Evolutionary conservation across 73 alveolate species (phyloP), one percentile per base, ranked within the genome.

Genomic region (Paramecium bursaria): DNA sequence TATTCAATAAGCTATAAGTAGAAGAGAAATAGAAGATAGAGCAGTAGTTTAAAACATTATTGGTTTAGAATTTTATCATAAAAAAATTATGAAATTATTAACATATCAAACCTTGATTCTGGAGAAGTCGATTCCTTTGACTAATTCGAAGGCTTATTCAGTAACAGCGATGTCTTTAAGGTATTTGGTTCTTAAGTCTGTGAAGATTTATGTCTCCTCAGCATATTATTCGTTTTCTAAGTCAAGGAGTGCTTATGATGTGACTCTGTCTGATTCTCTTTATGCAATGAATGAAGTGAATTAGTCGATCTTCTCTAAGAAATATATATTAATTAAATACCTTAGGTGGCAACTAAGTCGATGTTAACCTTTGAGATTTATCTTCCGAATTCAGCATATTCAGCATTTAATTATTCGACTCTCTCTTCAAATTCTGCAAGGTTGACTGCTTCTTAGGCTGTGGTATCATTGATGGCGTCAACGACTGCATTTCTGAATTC

Each of bases 321-420:
- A n/a, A 30, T 14, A 13, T 10, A 0, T 9, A 4, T 30, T 17
- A 11, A 2, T 11, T 0, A 57, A 11, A 2, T 57, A 57, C 76
- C 76, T 57, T 67, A 67, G 22, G 82, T 67, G 22, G 82, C 82
- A 42, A 19, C 44, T 57, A 67, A 67, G 11, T 67, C 54, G 1
- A 67, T 27, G 2, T 53, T 67, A 7, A 42, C 60, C 7, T 67
- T 67, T 14, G 19, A 9, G 7, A 67, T 67, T 67, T 67, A 67
- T 67, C 82, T 67, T 67, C 44, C 33, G 61, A 67, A 67, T 67
- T 67, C 82, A 35, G 82, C 82, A 67, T 67, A 67, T 67, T 67
- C 82, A n/a, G 27, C 57, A 67, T 67, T 42, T 4, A 67, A 67
- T 35, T 67, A 67, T 67, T 67, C 33, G 50, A 67, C 35, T 67